Percentiles rank a stretch among this genome's conserved stretches.
phyloP scores from a whole-genome alignment of 768 basidiomycete genomes.

The Phaeotremella fagi region DNA sequence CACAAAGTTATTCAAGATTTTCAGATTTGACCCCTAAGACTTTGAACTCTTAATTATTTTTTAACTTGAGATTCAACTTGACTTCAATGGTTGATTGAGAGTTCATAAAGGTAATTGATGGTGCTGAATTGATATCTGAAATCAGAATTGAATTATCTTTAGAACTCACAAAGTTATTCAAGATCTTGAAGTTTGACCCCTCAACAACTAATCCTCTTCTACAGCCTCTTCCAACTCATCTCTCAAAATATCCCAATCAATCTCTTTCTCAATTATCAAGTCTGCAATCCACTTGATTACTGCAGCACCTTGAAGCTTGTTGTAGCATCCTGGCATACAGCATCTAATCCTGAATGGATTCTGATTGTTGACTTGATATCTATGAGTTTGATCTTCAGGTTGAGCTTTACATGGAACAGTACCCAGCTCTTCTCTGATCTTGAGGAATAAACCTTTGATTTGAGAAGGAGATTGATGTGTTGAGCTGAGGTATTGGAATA shows the following conservation, averaged over 20 bases:
- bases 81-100: too few species aligned
- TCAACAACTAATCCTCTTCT: too few species aligned
- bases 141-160: too few species aligned
- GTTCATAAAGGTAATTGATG: too few species aligned
- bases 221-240: background rate
- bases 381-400: background rate
- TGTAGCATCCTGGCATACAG: background rate
- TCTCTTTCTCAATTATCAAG: background rate
- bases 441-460: background rate
- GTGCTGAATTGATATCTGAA: too few species aligned
- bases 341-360: background rate
- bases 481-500: background rate
- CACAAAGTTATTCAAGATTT: too few species aligned
- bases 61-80: too few species aligned
- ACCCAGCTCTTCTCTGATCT: background rate
- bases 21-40: too few species aligned
- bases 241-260: background rate
- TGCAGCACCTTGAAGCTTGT: constrained; percentile 1
- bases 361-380: constrained; percentile 2
- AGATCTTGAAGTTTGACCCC: too few species aligned
- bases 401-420: background rate
- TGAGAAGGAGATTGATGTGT: background rate
- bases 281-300: background rate
- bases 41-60: too few species aligned
- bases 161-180: too few species aligned